Evolutionary conservation across 805 yeast genomes (phyloP).

Genomic region (Candida pseudofarinosa): DNA sequence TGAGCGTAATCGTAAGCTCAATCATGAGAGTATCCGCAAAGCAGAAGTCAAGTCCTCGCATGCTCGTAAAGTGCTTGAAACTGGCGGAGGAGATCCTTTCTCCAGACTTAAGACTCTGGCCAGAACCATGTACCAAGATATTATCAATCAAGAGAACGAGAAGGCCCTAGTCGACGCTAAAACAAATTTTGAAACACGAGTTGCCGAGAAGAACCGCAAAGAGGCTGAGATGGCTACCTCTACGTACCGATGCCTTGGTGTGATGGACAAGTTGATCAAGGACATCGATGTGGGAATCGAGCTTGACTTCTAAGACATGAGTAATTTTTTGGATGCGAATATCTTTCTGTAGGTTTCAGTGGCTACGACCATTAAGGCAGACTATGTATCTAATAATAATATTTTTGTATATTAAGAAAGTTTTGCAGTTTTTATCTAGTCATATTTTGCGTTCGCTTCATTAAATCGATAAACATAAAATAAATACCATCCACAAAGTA

Average conservation of each 20-base stretch:
- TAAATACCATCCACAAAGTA: no score
- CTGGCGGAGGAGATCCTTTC: constrained; percentile 71
- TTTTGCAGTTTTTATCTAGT: no score
- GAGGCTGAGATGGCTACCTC: constrained; percentile 45
- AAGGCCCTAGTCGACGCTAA: constrained; percentile 54
- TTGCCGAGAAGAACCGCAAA: constrained; percentile 41
- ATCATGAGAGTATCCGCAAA: constrained; percentile 68
- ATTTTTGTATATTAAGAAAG: no score
- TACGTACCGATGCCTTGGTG: constrained; percentile 55
- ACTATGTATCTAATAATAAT: no score
- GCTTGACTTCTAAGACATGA: constrained; percentile 8
- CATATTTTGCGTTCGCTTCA: no score
- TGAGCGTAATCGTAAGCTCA: constrained; percentile 79
- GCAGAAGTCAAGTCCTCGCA: constrained; percentile 71
- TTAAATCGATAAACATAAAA: no score
- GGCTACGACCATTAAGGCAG: no score
- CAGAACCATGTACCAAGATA: constrained; percentile 66
- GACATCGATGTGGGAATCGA: constrained; percentile 40
- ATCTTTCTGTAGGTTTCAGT: no score
- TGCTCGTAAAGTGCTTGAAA: constrained; percentile 43
- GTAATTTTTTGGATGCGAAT: no score
- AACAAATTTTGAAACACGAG: constrained; percentile 36
- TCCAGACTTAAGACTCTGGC: constrained; percentile 86
- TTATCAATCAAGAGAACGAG: constrained; percentile 54
- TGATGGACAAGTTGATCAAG: constrained; percentile 48